phyloP scores from a whole-genome alignment of 2,329 filamentous ascomycete genomes.

The Fusarium cyanostomum region DNA sequence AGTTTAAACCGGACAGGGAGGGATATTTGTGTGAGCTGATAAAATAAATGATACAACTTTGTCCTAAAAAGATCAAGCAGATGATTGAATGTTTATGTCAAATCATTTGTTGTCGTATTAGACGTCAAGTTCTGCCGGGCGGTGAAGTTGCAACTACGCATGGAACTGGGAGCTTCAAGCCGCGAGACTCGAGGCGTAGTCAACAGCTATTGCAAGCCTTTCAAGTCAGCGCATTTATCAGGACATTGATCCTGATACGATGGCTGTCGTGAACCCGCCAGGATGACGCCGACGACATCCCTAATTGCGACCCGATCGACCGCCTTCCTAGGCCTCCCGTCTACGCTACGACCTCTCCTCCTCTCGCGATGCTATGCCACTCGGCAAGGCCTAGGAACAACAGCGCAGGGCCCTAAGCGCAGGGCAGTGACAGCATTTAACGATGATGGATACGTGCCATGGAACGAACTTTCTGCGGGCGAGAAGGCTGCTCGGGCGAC shows the following conservation, averaged over 20 bases:
- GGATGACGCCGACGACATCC: slow-evolving; percentile 57
- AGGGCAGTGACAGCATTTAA: slow-evolving; percentile 83
- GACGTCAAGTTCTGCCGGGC: slow-evolving; percentile 50
- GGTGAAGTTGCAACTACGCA: slow-evolving; percentile 43
- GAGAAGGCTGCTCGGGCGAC: slow-evolving; percentile 88
- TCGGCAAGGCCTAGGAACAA: slow-evolving; percentile 57
- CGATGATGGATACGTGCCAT: slow-evolving; percentile 84
- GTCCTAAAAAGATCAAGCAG: too few relatives aligned
- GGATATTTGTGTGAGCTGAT: too few relatives aligned
- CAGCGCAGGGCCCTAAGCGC: slow-evolving; percentile 60
- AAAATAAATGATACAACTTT: too few relatives aligned
- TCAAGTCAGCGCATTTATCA: slow-evolving; percentile 6
- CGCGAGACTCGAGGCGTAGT: background rate
- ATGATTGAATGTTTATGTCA: too few relatives aligned
- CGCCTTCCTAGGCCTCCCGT: slow-evolving; percentile 40
- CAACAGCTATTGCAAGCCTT: background rate
- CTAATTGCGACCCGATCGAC: slow-evolving; percentile 50
- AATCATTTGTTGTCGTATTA: too few relatives aligned
- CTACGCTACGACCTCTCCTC: slow-evolving; percentile 50
- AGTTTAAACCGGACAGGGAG: too few relatives aligned
- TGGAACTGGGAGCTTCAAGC: slow-evolving; percentile 6
- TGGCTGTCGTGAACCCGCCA: slow-evolving; percentile 51
- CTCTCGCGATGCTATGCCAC: slow-evolving; percentile 67
- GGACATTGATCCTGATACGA: slow-evolving; percentile 41
- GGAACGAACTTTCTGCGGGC: slow-evolving; percentile 76